Base-by-base conservation (phyloP, 208 protist species). In the Lotmaria passim region DNA sequence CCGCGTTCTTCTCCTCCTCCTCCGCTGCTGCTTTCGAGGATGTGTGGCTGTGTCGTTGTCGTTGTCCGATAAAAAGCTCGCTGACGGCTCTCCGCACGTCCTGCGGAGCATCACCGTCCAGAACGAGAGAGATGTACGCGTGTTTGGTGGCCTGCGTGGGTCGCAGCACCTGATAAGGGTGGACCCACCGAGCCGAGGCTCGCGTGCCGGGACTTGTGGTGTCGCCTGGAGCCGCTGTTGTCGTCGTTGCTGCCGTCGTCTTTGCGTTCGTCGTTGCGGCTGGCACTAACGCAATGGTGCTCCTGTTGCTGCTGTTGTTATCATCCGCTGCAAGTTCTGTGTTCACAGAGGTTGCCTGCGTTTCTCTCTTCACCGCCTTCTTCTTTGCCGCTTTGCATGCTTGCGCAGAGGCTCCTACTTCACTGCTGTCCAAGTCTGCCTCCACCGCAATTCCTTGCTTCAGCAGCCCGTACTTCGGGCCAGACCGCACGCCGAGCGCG, bases 51-150 rank as follows among this genome's bases (percentile, higher is more conserved):
- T 14, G 39, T 21, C 24, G 15, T 17, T 36, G 23, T 28, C 46
- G 7, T 23, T 41, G 33, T 11, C 57, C 4, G 41, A 72, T 78
- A 48, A 93, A 63, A 14, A 95, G 75, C 10, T 34, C 39, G 33
- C 72, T 39, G 21, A 95, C 28, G 2, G 87, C 82, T 8, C 2
- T 36, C 46, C 62, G 77, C 23, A 95, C 72, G 12, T 93, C 87
- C 5, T 51, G 50, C 0, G 72, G 52, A 11, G 28, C 34, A 53
- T 93, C 76, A 14, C 85, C 81, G 67, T 95, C 90, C 26, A 95
- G 73, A 7, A 95, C 71, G 33, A 95, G 82, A n/a, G 86, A 86
- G 7, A 95, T 51, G 51, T 88, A 95, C 0, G 88, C 33, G 19
- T 74, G 67, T 23, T 41, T 60, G 38, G 87, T 95, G 0, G 78